Evolutionary conservation across 2,329 filamentous ascomycete genomes (phyloP), one percentile per base, ranked within the genome.

Genomic region (Aspergillus phoenicis): DNA sequence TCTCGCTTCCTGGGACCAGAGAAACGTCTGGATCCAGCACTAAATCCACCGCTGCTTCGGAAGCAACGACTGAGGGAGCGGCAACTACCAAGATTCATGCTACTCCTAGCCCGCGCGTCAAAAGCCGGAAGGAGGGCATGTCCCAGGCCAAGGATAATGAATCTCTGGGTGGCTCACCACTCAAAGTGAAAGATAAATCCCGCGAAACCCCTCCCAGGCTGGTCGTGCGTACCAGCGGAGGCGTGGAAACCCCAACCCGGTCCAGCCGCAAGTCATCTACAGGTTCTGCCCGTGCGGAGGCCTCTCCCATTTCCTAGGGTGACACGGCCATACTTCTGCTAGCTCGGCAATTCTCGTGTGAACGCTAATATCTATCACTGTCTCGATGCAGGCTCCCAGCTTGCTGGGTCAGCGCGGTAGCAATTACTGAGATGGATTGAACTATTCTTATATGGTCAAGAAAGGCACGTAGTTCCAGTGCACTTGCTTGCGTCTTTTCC

Each of bases 61-160:
- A 70, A 4, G 45, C 57, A 30, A 48, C 63, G n/a, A 57, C 67
- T 20, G 68, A 73, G 38, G 60, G 59, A 7, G 52, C 61, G 26
- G 57, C 62, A 43, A 59, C 65, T 30, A 63, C 68, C 41, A 73
- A 68, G 30, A 43, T 71, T n/a, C 64, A 71, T 26, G 63, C 68
- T n/a, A 77, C 71, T 39, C 75, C 74, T 0, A 75, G 68, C 52
- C 66, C 65, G 3, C 68, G 71, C 24, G 60, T 77, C 47, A 74
- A 69, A 52, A 66, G 74, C 54, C 71, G 69, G 47, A 77, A 77
- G 58, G 75, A 77, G 57, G 64, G 65, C 11, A 64, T 67, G 52
- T 62, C 64, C 49, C 60, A 62, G 47, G 66, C 63, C 10, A 66
- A 65, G 45, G 69, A 69, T 20, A 70, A 70, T 41, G 66, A 68